These are phyloP conservation scores for Pichia nanzhaoensis DNA, from an alignment of 805 yeast species.

Conservation along the genomic window DNA sequence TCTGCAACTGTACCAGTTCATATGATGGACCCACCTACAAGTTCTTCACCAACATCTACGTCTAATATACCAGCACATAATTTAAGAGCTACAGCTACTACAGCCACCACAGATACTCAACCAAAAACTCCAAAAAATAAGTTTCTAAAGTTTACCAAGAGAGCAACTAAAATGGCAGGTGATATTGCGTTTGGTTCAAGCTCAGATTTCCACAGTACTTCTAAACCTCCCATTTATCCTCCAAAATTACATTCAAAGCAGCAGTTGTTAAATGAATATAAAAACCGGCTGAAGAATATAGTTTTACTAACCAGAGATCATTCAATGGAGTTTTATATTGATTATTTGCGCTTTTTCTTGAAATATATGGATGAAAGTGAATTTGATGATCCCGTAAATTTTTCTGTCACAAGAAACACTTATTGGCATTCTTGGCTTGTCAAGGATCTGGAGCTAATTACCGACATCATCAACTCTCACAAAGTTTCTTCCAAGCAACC, in stretches of 20 bases:
- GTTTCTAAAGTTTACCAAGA: conserved; percentile 21
- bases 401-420: conserved; percentile 28
- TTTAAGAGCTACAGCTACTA: neutral
- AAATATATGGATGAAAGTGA: conserved; percentile 30
- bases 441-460: conserved; percentile 10
- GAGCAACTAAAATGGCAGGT: conserved; percentile 26
- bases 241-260: neutral
- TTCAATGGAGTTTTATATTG: conserved; percentile 23
- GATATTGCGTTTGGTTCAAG: conserved; percentile 29
- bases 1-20: too few relatives aligned
- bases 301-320: conserved; percentile 16
- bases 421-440: conserved; percentile 27
- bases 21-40: too few relatives aligned
- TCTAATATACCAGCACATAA: neutral
- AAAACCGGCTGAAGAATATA: conserved; percentile 13
- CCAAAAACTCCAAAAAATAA: conserved; percentile 4
- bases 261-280: conserved; percentile 11
- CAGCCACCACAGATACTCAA: neutral
- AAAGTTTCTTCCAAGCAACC: too few relatives aligned
- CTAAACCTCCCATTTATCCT: too few relatives aligned
- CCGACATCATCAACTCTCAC: neutral
- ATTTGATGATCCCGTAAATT: conserved; percentile 26
- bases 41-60: too few relatives aligned
- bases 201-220: too few relatives aligned
- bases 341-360: conserved; percentile 26